Base-by-base conservation (phyloP, 352 stramenopile genomes). In the Elongisporangium prolatum region DNA sequence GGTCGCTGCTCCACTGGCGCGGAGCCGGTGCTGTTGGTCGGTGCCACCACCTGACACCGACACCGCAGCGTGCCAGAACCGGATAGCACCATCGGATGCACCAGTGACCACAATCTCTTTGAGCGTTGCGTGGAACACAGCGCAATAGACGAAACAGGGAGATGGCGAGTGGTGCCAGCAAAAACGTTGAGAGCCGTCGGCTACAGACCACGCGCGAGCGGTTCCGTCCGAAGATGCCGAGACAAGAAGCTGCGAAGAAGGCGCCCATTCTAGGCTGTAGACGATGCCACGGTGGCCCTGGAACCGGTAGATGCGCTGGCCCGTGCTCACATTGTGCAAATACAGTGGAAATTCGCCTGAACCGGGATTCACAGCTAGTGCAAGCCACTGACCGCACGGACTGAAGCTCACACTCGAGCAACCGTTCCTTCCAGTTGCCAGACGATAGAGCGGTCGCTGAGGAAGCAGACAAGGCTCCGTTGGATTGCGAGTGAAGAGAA, bases 121-220 rank as follows among this genome's bases (percentile, higher is more conserved):
- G 9, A 64, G 38, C 0, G 24, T 64, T 11, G 59, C 34, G 38
- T 88, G 67, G 60, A 89, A 91, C 7, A 75, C 65, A 1, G 74
- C 75, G 48, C 78, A 84, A 58, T 88, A 91, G 9, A 91, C 83
- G 52, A 88, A 88, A 13, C 65, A 74, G 11, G 75, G 80, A 2
- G 63, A 54, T 4, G 76, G 76, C 9, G 83, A 69, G 60, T 91
- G 82, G 9, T 86, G 76, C 60, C 77, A 87, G 34, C 83, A 57
- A 20, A 66, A 82, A 13, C 57, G 13, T 17, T 37, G 49, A 16
- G 18, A 28, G 3, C 10, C 54, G 57, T 47, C 13, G 57, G 63
- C 48, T 21, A 54, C 34, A 24, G 48, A 51, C 80, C 80, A 92
- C 10, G 81, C 38, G 5, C 69, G 65, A 48, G 68, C 71, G 16